Evolutionary conservation across 352 stramenopile genomes (phyloP), one percentile per base, ranked within the genome.

Genomic region (Pythium guiyangense): DNA sequence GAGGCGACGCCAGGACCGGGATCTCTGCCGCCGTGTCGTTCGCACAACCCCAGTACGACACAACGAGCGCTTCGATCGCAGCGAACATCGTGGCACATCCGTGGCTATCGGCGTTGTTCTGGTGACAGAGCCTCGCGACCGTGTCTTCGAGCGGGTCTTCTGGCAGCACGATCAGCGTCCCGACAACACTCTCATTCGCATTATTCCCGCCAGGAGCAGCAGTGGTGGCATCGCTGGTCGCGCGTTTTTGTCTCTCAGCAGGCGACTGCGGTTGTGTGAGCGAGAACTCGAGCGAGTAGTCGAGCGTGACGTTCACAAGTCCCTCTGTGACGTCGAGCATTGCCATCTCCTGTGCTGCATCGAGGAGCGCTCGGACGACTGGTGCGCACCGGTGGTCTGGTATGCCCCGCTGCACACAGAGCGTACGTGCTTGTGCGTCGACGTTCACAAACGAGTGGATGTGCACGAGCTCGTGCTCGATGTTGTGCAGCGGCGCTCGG

Each of bases 291-390:
- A 89, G 62, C 29, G 66, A 72, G 53, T 66, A 69, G 53, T 89
- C 79, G 34, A 86, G 54, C 29, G 76, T 84, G 47, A 89, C 52
- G 47, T 87, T 89, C 34, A 83, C 74, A 18, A 87, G 52, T 14
- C 52, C 69, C 48, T 89, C 79, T 22, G 62, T 60, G 40, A 73
- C 66, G 1, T 71, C 63, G 12, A 81, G 45, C 18, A 27, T 57
- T 46, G 59, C 70, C 72, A 89, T 86, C 20, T 86, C 74, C 18
- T 68, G 57, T 46, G 74, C 57, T n/a, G 67, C 62, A 4, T 62
- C 69, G 4, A 71, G 57, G 6, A 87, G 46, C 34, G 83, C 60
- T 17, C 56, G 62, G 12, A 49, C 22, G 8, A 70, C 43, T 4
- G 49, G 52, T 20, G 51, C 50, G 34, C 68, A 80, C 25, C 71